Conservation (phyloP, 768 basidiomycete species). For the Amanita fuliginea region DNA sequence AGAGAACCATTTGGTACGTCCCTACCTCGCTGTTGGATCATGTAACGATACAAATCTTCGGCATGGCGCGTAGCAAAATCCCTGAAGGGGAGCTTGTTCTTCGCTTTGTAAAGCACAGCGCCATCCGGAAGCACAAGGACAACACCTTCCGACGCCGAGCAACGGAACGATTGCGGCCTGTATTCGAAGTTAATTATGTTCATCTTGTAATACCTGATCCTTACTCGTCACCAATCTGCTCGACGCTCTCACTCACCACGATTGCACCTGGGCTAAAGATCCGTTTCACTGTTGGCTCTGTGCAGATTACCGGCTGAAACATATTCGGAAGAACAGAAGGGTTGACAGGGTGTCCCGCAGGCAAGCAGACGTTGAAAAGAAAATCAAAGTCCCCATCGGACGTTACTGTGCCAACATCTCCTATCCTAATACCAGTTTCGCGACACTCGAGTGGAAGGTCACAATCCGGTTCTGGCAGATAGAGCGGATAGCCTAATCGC, state of each 20-base stretch:
- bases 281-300: neutral
- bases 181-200: neutral
- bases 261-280: neutral
- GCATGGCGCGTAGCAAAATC: slow-evolving; percentile 10
- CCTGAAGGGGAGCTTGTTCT: slow-evolving; percentile 2
- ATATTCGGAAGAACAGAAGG: slow-evolving; percentile 15
- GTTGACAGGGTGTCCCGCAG: slow-evolving; percentile 15
- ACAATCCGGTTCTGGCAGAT: too few species aligned
- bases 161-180: neutral
- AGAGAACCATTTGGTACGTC: slow-evolving; percentile 9
- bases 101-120: slow-evolving; percentile 6
- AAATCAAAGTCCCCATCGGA: neutral
- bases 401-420: too few species aligned
- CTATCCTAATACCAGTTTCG: too few species aligned
- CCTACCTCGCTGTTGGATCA: slow-evolving; percentile 5
- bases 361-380: slow-evolving; percentile 18
- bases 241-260: neutral
- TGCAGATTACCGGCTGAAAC: slow-evolving; percentile 8
- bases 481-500: too few species aligned
- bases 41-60: slow-evolving; percentile 11
- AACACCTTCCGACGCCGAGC: slow-evolving; percentile 7
- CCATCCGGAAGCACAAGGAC: slow-evolving; percentile 11
- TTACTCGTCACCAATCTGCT: neutral
- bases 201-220: neutral
- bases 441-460: too few species aligned